These are phyloP conservation scores for Wallacemonas sp. DNA, from an alignment of 208 protist species.

Conservation along the genomic window DNA sequence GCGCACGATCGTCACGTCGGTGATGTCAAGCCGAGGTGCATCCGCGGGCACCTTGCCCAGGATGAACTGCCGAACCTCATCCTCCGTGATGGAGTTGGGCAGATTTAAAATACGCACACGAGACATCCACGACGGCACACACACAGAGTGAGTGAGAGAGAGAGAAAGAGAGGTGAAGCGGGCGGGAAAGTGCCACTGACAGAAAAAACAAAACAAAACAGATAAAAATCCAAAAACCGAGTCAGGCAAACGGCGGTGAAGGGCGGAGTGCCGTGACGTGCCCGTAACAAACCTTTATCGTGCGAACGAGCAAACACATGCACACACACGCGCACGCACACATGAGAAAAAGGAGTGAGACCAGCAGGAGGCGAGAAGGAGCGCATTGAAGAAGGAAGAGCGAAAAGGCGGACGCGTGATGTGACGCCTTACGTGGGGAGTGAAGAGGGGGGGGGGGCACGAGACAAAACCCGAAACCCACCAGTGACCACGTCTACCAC, in stretches of 20 bases:
- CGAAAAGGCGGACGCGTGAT: too few relatives aligned
- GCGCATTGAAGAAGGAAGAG: too few relatives aligned
- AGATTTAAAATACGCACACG: slow-evolving; percentile 95
- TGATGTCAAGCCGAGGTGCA: slow-evolving; percentile 87
- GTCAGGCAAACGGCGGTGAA: neutral
- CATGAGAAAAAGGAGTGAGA: slow-evolving; percentile 2
- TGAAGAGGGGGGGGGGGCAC: too few relatives aligned
- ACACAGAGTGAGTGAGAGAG: neutral
- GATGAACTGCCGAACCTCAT: slow-evolving; percentile 91
- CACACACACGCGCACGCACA: too few relatives aligned
- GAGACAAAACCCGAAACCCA: too few relatives aligned
- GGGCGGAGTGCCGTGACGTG: too few relatives aligned
- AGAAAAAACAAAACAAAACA: slow-evolving; percentile 2
- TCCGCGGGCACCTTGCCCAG: slow-evolving; percentile 51
- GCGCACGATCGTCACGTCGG: slow-evolving; percentile 63
- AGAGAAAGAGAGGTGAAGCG: neutral
- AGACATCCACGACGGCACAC: slow-evolving; percentile 44
- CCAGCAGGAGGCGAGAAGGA: neutral
- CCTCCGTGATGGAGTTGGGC: slow-evolving; percentile 92
- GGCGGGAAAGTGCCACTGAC: neutral
- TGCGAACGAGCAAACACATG: too few relatives aligned
- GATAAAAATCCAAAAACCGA: neutral
- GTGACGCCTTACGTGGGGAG: too few relatives aligned
- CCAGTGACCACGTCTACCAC: too few relatives aligned
- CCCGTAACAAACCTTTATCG: too few relatives aligned